Conservation (phyloP, 2,329 filamentous ascomycete genomes). For the Fusarium staphyleae region DNA sequence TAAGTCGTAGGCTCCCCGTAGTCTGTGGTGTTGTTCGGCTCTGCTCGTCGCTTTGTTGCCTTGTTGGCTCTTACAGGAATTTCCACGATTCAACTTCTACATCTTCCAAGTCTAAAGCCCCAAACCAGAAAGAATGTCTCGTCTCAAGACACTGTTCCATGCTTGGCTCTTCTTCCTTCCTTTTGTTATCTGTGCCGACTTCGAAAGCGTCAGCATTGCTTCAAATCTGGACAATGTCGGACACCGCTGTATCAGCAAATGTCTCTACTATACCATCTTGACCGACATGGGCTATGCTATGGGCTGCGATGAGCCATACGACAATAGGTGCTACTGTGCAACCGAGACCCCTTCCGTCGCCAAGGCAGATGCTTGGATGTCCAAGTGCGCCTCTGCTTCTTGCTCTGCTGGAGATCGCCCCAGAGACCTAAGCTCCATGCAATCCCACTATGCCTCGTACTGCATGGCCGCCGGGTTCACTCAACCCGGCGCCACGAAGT, state of each 20-base stretch:
- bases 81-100: background rate
- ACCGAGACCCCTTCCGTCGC: constrained; percentile 30
- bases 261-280: constrained; percentile 26
- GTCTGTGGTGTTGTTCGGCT: background rate
- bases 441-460: constrained; percentile 39
- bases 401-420: constrained; percentile 35
- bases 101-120: background rate
- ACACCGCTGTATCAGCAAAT: constrained; percentile 34
- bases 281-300: constrained; percentile 34
- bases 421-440: constrained; percentile 37
- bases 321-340: constrained; percentile 41
- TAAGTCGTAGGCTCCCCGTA: constrained; percentile 11
- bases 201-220: constrained; percentile 31
- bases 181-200: constrained; percentile 10
- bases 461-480: constrained; percentile 40
- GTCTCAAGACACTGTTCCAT: constrained; percentile 4
- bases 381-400: constrained; percentile 24
- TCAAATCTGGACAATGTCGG: constrained; percentile 13
- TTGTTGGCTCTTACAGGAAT: background rate
- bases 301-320: constrained; percentile 36
- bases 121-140: constrained; percentile 16
- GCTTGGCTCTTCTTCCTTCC: constrained; percentile 10
- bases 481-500: constrained; percentile 35
- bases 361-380: constrained; percentile 30
- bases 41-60: background rate